Evolutionary conservation across 805 yeast genomes (phyloP), one percentile per base, ranked within the genome.

Genomic region (Candida boleticola): DNA sequence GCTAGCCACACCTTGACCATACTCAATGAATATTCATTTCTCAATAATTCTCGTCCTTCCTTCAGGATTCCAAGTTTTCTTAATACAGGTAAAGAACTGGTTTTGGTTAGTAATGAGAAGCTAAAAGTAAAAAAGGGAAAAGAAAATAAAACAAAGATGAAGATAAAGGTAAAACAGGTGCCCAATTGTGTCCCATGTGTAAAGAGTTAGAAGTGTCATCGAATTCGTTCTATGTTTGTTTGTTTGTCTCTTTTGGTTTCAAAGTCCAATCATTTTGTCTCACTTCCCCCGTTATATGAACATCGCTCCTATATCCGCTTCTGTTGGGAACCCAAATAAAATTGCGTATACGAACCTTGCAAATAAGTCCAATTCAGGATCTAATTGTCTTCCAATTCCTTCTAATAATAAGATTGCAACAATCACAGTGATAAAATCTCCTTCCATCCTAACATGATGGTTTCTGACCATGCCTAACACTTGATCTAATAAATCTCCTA

Each of bases 401-500:
- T 93, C 99, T 43, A 93, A 67, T 42, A 93, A 70, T 41, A 93
- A 66, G 19, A 93, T 89, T 1, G 98, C 96, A 25, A 93, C 89
- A n/a, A 93, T 85, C 19, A 93, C 96, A 23, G 96, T 89, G 33
- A 93, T 82, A 57, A 93, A 93, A 62, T 93, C 99, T 5, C 96
- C 95, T 58, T 93, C 99, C 96, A 93, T 86, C 57, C 97, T 76
- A 18, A 93, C 99, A 62, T 93, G 99, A 61, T 93, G 99, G 9
- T 73, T 69, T 47, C 98, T 72, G 16, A 93, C 98, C 97, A 93
- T 89, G 3, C 82, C 72, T 44, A 93, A 73, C 74, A 92, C 90
- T 55, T 82, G 85, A 51, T 89, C 93, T 43, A 93, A 70, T 43
- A 93, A 68, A 54, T 90, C 97, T 3, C 98, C 97, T 48, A 93